phyloP scores from a whole-genome alignment of 495 filamentous ascomycete species.

The Xylaria cubensis region DNA sequence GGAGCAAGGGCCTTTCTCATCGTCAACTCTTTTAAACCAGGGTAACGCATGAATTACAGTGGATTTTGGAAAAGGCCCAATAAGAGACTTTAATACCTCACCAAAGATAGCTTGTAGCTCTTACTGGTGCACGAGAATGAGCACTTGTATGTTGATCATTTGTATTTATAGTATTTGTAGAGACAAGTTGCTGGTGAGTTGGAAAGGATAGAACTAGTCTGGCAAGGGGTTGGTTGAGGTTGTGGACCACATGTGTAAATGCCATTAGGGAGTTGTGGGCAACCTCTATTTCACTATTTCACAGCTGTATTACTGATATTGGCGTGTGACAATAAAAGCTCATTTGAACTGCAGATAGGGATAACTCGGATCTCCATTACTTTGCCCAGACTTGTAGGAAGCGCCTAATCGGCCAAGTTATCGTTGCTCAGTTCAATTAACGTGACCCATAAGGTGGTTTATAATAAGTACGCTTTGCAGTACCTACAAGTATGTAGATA shows the following conservation, averaged over 20 bases:
- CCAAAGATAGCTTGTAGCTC: background rate
- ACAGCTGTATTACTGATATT: slow-evolving; percentile 13
- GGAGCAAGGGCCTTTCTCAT: background rate
- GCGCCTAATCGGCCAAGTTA: background rate
- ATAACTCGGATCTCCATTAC: background rate
- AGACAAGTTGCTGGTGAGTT: background rate
- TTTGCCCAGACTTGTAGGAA: background rate
- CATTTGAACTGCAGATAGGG: background rate
- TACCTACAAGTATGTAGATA: background rate
- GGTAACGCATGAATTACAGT: background rate
- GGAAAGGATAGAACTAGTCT: background rate
- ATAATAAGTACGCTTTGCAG: background rate
- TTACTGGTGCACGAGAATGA: background rate
- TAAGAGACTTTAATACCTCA: background rate
- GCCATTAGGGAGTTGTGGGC: background rate
- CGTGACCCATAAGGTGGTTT: background rate
- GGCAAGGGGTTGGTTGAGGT: background rate
- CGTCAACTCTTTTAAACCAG: background rate
- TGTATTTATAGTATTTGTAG: background rate
- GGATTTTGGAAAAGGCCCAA: background rate
- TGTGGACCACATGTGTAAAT: background rate
- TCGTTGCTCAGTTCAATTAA: background rate
- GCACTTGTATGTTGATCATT: background rate
- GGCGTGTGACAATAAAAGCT: slow-evolving; percentile 2
- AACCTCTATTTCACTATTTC: background rate